Evolutionary conservation across 495 filamentous ascomycete species (phyloP).

Genomic region (Xylaria nigripes): DNA sequence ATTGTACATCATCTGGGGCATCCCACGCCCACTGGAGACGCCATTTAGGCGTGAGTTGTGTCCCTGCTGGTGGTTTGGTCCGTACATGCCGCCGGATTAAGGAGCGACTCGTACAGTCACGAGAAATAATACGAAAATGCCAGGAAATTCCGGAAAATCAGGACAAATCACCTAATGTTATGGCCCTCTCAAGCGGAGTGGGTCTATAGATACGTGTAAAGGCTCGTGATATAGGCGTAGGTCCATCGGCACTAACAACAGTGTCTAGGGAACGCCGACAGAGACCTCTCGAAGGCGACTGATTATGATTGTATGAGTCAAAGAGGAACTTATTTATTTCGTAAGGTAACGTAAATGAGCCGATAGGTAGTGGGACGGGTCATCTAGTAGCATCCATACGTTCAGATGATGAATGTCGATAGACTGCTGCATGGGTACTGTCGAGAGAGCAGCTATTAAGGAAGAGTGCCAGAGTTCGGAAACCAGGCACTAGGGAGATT

Average conservation of each 20-base stretch:
- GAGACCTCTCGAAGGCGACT: background rate
- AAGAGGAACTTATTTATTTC: background rate
- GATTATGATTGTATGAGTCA: background rate
- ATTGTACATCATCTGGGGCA: slow-evolving; percentile 58
- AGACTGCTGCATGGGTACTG: slow-evolving; percentile 1
- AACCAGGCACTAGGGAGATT: background rate
- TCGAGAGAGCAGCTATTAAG: background rate
- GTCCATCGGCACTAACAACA: slow-evolving; percentile 56
- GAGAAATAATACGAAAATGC: slow-evolving; percentile 13
- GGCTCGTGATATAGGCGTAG: slow-evolving; percentile 39
- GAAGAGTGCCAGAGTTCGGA: background rate
- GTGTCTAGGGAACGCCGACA: slow-evolving; percentile 27
- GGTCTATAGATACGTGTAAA: slow-evolving; percentile 2
- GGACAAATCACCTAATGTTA: background rate
- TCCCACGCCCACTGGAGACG: slow-evolving; percentile 36
- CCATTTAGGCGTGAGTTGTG: slow-evolving; percentile 66
- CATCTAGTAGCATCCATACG: slow-evolving; percentile 7
- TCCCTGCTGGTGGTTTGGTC: slow-evolving; percentile 67
- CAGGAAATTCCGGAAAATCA: slow-evolving; percentile 12
- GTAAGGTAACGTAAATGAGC: background rate
- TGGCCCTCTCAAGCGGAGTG: slow-evolving; percentile 13
- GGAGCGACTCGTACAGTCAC: slow-evolving; percentile 50
- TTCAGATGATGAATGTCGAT: background rate
- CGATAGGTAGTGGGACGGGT: background rate
- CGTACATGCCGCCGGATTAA: slow-evolving; percentile 65